Base-by-base conservation (phyloP, 768 basidiomycete species). In the Leccinellum albellum region DNA sequence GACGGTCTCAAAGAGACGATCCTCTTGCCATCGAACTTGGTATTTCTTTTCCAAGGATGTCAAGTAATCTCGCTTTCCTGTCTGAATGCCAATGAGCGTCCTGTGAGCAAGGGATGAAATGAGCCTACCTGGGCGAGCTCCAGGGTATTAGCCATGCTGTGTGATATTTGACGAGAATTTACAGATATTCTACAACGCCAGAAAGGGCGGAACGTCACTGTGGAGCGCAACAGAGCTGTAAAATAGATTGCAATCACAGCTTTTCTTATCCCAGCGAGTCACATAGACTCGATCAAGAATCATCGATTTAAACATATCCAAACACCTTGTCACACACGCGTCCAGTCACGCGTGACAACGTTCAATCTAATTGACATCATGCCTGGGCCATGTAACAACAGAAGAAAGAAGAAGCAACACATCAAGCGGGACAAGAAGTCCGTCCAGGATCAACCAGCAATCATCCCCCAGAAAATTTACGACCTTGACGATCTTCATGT, bases 41-140 rank as follows among this genome's bases (percentile, higher is more conserved):
- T 92, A 93, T 72, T 85, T 81, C 66, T 85, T 82, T 74, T 98
- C 97, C 56, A 98, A 77, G 21, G 80, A 79, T 68, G 83, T 88
- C 53, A 99, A 75, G 65, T 87, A 78, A 76, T 99, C 97, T 70
- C 97, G 84, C 73, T 98, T 99, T 66, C 82, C 91, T 15, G 96
- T 98, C 93, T 98, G 73, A 12, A 54, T 13, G 13, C 23, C 47
- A 51, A 44, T 62, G 56, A 61, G 57, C 26, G 33, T 55, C 28
- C 13, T n/a, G 15, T 3, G 53, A 21, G 26, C n/a, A 28, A 24
- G 8, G 52, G 50, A 23, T 3, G 15, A 31, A 29, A 65, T 5
- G 23, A 40, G 49, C 70, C 49, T 55, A 82, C 85, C 77, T 86
- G 84, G 13, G 82, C 80, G 28, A 86, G 75, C 69, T 87, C 85